These are phyloP conservation scores for Neurospora sp. DNA, from an alignment of 495 filamentous ascomycete genomes.

Conservation along the genomic window DNA sequence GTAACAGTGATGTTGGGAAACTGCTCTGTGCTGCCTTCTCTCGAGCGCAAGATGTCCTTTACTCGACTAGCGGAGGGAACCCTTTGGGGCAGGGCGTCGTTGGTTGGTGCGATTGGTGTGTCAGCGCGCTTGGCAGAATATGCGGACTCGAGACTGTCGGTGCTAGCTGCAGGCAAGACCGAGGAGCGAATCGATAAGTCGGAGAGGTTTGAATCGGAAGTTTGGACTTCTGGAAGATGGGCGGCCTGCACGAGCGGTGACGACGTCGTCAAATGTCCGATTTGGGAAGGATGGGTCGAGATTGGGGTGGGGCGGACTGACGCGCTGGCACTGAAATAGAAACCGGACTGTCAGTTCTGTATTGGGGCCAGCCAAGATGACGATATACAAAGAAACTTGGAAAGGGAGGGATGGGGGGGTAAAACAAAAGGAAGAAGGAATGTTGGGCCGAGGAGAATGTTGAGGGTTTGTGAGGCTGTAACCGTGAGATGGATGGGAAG, in stretches of 20 bases:
- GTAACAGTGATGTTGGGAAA: slow-evolving; percentile 11
- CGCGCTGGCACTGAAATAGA: slow-evolving; percentile 10
- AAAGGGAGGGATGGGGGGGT: neutral
- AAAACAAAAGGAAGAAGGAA: slow-evolving; percentile 2
- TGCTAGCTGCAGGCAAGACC: slow-evolving; percentile 8
- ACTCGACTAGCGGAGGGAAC: slow-evolving; percentile 37
- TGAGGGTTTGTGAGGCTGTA: neutral
- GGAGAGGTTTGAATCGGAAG: slow-evolving; percentile 16
- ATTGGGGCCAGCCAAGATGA: neutral
- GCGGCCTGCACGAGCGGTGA: slow-evolving; percentile 61
- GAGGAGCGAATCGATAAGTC: slow-evolving; percentile 10
- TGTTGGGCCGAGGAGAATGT: neutral
- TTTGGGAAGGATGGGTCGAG: slow-evolving; percentile 64
- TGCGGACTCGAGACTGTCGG: slow-evolving; percentile 17
- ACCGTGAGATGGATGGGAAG: neutral
- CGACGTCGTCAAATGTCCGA: slow-evolving; percentile 70
- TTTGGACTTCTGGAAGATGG: slow-evolving; percentile 33
- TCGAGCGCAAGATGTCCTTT: slow-evolving; percentile 34
- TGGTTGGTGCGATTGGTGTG: slow-evolving; percentile 1
- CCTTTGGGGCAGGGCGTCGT: slow-evolving; percentile 25
- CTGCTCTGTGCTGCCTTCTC: slow-evolving; percentile 18
- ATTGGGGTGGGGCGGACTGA: slow-evolving; percentile 39
- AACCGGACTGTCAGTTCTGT: neutral
- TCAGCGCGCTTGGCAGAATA: slow-evolving; percentile 9
- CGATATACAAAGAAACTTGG: neutral